Evolutionary conservation across 805 yeast species (phyloP), one percentile per base, ranked within the genome.

Genomic region (Ogataea siamensis): DNA sequence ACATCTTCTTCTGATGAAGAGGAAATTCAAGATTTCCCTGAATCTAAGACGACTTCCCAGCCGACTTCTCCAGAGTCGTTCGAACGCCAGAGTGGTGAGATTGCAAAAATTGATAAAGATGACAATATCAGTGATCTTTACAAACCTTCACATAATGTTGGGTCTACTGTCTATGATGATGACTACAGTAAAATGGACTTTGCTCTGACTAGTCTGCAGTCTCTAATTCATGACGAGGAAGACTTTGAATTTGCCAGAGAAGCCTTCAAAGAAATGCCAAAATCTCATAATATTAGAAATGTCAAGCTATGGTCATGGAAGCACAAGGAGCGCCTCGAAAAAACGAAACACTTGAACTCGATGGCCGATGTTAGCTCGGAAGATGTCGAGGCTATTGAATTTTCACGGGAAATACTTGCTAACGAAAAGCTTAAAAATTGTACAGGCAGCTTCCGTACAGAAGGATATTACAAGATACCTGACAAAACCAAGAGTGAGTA

Each of bases 401-500:
- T 54, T 43, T 62, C 54, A n/a, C 54, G 59, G 17, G 65, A 54
- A 28, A 45, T 49, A 16, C 27, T 45, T 5, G 23, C 26, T 5
- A 57, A 57, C 32, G 32, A 46, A 10, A 34, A 34, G 1, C 50
- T 73, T 28, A 68, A 64, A 28, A 75, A 73, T 36, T 39, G 46
- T 0, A 64, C 81, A 0, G 86, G 88, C 1, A 70, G 85, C 2
- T 83, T 83, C 52, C 74, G 76, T 51, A 78, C 88, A 24, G 78
- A 81, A 40, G 95, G 95, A 0, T 86, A 80, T 55, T 60, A 64
- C 31, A 84, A 83, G 57, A 78, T 87, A 25, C 74, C 83, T 0
- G 96, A 88, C 47, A 69, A 76, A 0, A 71, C 79, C 29, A 89
- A 89, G 57, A 66, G 76, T 10, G 83, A 77, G 42, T 89, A 87